These are phyloP conservation scores for Metarhizium rileyi DNA, from an alignment of 2,329 filamentous ascomycete genomes.

Conservation along the genomic window DNA sequence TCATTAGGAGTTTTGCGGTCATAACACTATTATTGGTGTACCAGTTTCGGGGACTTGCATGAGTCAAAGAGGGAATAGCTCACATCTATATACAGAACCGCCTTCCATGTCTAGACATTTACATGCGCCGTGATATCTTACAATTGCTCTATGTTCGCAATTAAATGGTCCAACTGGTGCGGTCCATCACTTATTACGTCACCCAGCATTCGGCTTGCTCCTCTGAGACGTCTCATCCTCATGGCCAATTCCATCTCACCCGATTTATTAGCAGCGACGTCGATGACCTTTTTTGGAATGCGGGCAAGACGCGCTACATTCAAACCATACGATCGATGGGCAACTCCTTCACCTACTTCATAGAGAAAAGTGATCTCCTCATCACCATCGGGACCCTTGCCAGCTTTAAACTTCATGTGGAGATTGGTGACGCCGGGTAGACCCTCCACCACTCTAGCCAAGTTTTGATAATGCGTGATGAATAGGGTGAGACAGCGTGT, in stretches of 20 bases:
- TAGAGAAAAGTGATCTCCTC: slow-evolving; percentile 91
- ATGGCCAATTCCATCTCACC: slow-evolving; percentile 69
- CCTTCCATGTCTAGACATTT: not conserved
- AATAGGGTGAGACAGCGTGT: slow-evolving; percentile 76
- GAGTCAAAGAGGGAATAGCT: not conserved
- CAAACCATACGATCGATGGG: slow-evolving; percentile 86
- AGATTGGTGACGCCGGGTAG: slow-evolving; percentile 72
- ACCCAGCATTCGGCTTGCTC: slow-evolving; percentile 32
- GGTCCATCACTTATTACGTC: slow-evolving; percentile 28
- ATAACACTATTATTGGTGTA: not conserved
- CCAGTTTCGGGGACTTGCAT: not conserved
- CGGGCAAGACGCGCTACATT: slow-evolving; percentile 85
- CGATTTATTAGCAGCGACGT: slow-evolving; percentile 72
- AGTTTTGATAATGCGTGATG: slow-evolving; percentile 93
- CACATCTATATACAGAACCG: slow-evolving; percentile 1
- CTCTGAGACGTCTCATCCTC: slow-evolving; percentile 49
- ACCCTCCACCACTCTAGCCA: slow-evolving; percentile 59
- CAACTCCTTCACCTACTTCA: slow-evolving; percentile 81
- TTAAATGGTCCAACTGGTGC: slow-evolving; percentile 41
- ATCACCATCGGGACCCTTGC: slow-evolving; percentile 36
- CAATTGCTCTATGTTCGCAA: slow-evolving; percentile 50
- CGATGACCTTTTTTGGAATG: slow-evolving; percentile 66
- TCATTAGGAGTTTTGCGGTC: not conserved
- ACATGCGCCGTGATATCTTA: slow-evolving; percentile 18
- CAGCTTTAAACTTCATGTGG: slow-evolving; percentile 76